A percentile compares a stretch with the other conserved stretches of the same genome.
Conservation (phyloP, 768 basidiomycete species). For the Paxillus involutus region DNA sequence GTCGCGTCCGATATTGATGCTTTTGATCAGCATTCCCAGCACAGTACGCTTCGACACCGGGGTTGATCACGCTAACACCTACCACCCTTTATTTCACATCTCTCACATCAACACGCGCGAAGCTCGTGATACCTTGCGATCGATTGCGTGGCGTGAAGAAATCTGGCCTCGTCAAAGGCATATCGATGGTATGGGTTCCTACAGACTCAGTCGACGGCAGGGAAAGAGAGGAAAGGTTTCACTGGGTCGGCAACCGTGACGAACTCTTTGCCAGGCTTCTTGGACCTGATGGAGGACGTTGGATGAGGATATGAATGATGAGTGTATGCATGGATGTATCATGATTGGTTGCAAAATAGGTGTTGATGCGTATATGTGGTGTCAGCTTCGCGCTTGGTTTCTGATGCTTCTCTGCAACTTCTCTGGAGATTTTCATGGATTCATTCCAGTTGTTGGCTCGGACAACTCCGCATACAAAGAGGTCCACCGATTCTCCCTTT, state of each 20-base stretch:
- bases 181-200: slow-evolving; percentile 46
- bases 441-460: slow-evolving; percentile 2
- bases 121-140: slow-evolving; percentile 44
- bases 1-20: not conserved
- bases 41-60: slow-evolving; percentile 53
- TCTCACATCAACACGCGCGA: slow-evolving; percentile 45
- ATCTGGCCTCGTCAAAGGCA: slow-evolving; percentile 50
- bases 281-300: slow-evolving; percentile 46
- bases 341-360: slow-evolving; percentile 9
- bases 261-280: slow-evolving; percentile 67
- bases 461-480: slow-evolving; percentile 11
- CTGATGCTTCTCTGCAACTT: slow-evolving; percentile 8
- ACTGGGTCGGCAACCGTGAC: slow-evolving; percentile 61
- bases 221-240: slow-evolving; percentile 53
- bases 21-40: slow-evolving; percentile 54
- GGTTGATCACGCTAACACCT: slow-evolving; percentile 57
- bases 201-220: slow-evolving; percentile 24
- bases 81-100: slow-evolving; percentile 55
- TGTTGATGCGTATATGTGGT: not conserved
- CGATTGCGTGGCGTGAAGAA: slow-evolving; percentile 59
- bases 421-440: slow-evolving; percentile 1
- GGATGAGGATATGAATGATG: slow-evolving; percentile 44
- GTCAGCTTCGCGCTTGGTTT: slow-evolving; percentile 24
- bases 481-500: slow-evolving; percentile 5
- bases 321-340: slow-evolving; percentile 5